Base-by-base conservation (phyloP, 805 yeast genomes). In the Kazachstania taianensis region DNA sequence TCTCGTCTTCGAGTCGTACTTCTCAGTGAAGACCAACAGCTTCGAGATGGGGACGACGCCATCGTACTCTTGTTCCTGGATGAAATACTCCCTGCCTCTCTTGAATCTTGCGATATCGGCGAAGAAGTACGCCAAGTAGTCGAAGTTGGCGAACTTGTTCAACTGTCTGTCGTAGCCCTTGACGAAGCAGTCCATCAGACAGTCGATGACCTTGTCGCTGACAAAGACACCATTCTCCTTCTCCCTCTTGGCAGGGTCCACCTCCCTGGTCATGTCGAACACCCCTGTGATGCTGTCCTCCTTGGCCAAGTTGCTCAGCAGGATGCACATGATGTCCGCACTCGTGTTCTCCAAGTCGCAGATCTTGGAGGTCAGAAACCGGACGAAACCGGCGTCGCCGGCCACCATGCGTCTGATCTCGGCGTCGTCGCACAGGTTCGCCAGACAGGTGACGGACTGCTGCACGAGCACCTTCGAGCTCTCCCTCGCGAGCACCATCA, bases 151-250 rank as follows among this genome's bases (percentile, higher is more conserved):
- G 47, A 65, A 69, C 49, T 70, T 72, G 62, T 84, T 85, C 40
- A 85, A 65, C 12, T 73, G 58, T 53, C 84, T 67, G 49, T 81
- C 86, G 31, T 71, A 67, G 6, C 95, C 95, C 52, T 81, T 81
- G 28, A 86, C 94, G 53, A 85, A 86, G 51, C 87, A 76, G 59
- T 84, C 94, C 77, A 87, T 74, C 22, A 87, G 65, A 56, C 87
- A 81, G 49, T 83, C 94, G 60, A 85, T 67, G 5, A 75, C 78
- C 17, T 62, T 67, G 8, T 45, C 49, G 43, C 81, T 75, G 54
- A 67, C 72, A 63, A 82, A 84, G 5, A 70, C 53, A 16, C 20
- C 28, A 8, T 30, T 26, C 3, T 61, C 62, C 29, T 71, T 70
- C 4, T 44, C 36, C 8, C 35, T 28, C 17, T 41, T 40, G 41